Evolutionary conservation across 208 protist genomes (phyloP).

Genomic region (Vickermania ingenoplastis): DNA sequence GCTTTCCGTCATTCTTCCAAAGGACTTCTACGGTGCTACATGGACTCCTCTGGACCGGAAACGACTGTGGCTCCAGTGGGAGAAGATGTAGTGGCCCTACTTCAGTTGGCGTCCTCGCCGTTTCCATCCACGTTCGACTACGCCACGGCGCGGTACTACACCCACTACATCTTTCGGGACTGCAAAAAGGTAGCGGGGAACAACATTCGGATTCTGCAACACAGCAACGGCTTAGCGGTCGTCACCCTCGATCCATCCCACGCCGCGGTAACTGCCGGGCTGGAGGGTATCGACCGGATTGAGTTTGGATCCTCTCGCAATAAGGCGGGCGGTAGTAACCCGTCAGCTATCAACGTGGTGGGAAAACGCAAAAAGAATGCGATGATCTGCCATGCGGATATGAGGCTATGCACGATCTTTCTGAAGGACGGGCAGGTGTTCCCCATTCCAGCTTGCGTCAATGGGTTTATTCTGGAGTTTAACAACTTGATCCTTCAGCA

Average conservation of each 20-base stretch:
- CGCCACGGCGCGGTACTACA: slow-evolving; percentile 71
- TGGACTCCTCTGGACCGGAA: no score
- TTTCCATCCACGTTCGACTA: slow-evolving; percentile 57
- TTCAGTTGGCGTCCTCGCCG: slow-evolving; percentile 1
- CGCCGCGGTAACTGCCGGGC: slow-evolving; percentile 13
- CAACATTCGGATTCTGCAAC: slow-evolving; percentile 65
- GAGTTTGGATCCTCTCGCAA: slow-evolving; percentile 34
- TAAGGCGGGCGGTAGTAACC: slow-evolving; percentile 23
- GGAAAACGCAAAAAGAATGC: slow-evolving; percentile 85
- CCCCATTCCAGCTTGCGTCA: slow-evolving; percentile 56
- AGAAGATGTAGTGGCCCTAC: background rate
- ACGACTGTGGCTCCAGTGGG: no score
- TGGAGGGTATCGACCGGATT: slow-evolving; percentile 12
- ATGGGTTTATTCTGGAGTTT: slow-evolving; percentile 78
- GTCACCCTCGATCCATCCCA: slow-evolving; percentile 70
- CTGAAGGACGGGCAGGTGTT: slow-evolving; percentile 40
- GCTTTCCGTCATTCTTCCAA: no score
- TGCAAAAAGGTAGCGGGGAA: slow-evolving; percentile 57
- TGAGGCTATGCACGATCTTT: slow-evolving; percentile 51
- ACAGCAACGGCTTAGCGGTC: slow-evolving; percentile 80
- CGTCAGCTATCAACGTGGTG: slow-evolving; percentile 45
- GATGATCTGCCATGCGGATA: slow-evolving; percentile 66
- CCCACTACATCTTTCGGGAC: slow-evolving; percentile 58
- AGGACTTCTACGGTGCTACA: no score
- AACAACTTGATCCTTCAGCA: slow-evolving; percentile 44